Evolutionary conservation across 2,329 filamentous ascomycete genomes (phyloP), one percentile per base, ranked within the genome.

Genomic region (Sporothrix brunneoviolacea): DNA sequence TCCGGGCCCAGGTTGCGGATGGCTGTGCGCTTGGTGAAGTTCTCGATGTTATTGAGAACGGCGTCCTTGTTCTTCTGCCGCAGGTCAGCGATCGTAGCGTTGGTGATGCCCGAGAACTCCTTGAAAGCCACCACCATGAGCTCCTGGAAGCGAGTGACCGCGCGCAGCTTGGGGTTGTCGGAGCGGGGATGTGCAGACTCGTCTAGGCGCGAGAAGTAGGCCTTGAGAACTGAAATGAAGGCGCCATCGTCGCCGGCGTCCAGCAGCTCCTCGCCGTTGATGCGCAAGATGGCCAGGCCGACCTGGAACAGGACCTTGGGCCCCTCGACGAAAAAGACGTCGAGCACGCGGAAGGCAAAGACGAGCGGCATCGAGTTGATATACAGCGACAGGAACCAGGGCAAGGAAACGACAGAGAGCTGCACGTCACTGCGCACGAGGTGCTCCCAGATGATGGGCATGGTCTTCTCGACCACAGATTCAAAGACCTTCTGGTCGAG

Each of bases 321-420:
- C 0, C 93, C 93, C 68, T 98, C 93, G 36, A 98, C 81, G 68
- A 98, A 98, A 73, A 98, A 98, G 44, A 98, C 91, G 61, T 98
- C 93, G 55, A 98, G 70, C 43, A 98, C 93, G 50, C 93, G 81
- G 67, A 97, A 98, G 40, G 93, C 93, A 68, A 97, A 98, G 2
- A 97, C 90, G 15, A 98, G 75, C 4, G 93, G 93, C 93, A 98
- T 98, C 2, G 91, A 97, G 76, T 98, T 98, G 74, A 98, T 94
- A 69, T 97, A 98, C 16, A 98, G 76, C 5, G 91, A 97, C 50
- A 98, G 76, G 65, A 98, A 98, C 93, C 93, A 98, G 3, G 93
- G 93, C 38, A 98, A 76, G 9, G 91, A 97, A 15, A 97, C 93
- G 30, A 98, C 93, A 0, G 93, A 97, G 18, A 98, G 80, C 67